Conservation (phyloP, 2,329 filamentous ascomycete genomes). For the Metarhizium album region DNA sequence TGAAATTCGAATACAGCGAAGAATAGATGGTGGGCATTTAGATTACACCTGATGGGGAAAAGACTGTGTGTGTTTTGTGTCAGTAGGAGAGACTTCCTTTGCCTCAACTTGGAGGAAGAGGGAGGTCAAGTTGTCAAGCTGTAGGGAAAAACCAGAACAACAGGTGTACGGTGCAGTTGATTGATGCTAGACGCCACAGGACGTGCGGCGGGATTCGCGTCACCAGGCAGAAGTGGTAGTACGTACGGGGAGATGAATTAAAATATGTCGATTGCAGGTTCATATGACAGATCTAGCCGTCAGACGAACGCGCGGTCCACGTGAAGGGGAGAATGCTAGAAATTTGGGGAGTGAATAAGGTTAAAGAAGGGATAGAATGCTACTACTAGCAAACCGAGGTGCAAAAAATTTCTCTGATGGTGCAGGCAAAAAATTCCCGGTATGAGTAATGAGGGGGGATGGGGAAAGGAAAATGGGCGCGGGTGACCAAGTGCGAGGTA, state of each 20-base stretch:
- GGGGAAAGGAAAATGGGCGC: background rate
- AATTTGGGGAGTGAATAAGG: constrained; percentile 2
- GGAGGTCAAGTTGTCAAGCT: too few relatives aligned
- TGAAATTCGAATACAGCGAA: constrained; percentile 65
- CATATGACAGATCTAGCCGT: constrained; percentile 86
- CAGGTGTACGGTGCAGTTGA: too few relatives aligned
- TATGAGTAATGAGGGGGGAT: background rate
- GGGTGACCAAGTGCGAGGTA: constrained; percentile 1
- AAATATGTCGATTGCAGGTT: constrained; percentile 74
- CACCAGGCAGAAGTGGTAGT: background rate
- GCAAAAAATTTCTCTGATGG: constrained; percentile 2
- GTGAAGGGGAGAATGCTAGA: constrained; percentile 13
- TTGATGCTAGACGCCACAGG: too few relatives aligned
- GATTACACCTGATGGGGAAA: constrained; percentile 54
- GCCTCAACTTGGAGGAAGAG: background rate
- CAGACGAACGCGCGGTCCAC: constrained; percentile 77
- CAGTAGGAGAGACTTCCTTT: background rate
- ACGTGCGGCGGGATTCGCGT: background rate
- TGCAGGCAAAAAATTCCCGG: constrained; percentile 1
- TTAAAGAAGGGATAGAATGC: constrained; percentile 5
- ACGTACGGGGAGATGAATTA: constrained; percentile 54
- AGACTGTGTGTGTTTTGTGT: constrained; percentile 24
- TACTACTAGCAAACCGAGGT: background rate
- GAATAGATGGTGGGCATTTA: constrained; percentile 82
- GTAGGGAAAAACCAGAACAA: too few relatives aligned